A percentile compares a stretch with the other conserved stretches of the same genome.
Evolutionary conservation across 805 yeast genomes (phyloP).

Genomic region (Candida germanica): DNA sequence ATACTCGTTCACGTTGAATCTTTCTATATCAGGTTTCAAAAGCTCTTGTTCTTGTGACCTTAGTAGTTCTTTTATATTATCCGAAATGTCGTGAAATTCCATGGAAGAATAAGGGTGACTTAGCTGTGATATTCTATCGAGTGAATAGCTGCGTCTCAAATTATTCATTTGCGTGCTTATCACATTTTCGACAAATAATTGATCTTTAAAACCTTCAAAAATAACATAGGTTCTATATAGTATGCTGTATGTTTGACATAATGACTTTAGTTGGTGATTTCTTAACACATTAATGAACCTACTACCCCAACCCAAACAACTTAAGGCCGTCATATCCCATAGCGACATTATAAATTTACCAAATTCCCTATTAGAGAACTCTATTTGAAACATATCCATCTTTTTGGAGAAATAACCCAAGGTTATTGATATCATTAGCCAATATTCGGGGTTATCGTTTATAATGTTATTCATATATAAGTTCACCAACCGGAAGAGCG

Average conservation of each 20-base stretch:
- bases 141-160: no score
- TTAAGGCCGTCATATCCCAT: conserved; percentile 15
- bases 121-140: conserved; percentile 6
- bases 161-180: conserved; percentile 9
- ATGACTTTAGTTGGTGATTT: conserved; percentile 10
- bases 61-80: conserved; percentile 9
- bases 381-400: conserved; percentile 18
- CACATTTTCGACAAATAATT: conserved; percentile 6
- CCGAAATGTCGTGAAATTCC: conserved; percentile 9
- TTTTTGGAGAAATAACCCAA: conserved; percentile 18
- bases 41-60: conserved; percentile 5
- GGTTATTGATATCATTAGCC: conserved; percentile 27
- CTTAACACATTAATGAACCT: conserved; percentile 9
- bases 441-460: conserved; percentile 20
- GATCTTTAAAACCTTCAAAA: conserved; percentile 37
- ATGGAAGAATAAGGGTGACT: conserved; percentile 9
- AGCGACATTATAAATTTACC: conserved; percentile 23
- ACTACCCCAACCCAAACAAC: conserved; percentile 9
- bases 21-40: conserved; percentile 7
- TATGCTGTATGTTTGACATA: conserved; percentile 13
- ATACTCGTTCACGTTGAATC: conserved; percentile 1
- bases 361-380: conserved; percentile 18
- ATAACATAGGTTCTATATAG: conserved; percentile 17
- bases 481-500: conserved; percentile 26
- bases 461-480: conserved; percentile 24